Conservation (phyloP, 495 filamentous ascomycete genomes). For the Neurospora sp. region DNA sequence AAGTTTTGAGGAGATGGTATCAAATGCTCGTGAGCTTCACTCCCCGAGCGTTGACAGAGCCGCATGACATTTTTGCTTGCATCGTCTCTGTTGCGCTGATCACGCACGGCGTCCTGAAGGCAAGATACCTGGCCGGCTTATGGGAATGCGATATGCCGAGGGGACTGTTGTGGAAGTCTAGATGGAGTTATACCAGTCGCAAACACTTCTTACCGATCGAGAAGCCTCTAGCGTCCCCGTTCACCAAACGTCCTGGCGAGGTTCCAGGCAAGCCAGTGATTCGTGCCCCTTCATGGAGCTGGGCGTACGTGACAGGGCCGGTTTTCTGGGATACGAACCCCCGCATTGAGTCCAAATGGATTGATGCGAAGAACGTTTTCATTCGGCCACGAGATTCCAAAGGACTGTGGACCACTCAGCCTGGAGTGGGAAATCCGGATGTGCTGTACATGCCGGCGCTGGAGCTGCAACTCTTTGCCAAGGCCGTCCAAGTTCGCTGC, state of each 20-base stretch:
- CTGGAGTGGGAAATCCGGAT: background rate
- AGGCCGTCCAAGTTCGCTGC: background rate
- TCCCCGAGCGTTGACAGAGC: background rate
- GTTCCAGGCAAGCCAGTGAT: background rate
- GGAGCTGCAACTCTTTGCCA: background rate
- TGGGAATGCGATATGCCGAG: constrained; percentile 1
- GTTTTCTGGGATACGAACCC: background rate
- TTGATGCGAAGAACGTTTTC: background rate
- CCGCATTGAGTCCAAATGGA: background rate
- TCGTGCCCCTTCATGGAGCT: constrained; percentile 2
- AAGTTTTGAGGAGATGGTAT: constrained; percentile 1
- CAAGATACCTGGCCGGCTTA: background rate
- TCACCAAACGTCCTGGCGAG: background rate
- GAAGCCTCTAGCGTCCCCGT: background rate
- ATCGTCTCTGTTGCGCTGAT: background rate
- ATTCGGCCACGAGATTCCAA: background rate
- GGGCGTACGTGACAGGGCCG: background rate
- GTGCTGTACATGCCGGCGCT: background rate
- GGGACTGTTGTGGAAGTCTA: background rate
- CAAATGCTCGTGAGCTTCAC: background rate
- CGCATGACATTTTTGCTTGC: background rate
- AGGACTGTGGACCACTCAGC: background rate
- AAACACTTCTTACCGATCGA: background rate
- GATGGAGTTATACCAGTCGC: background rate
- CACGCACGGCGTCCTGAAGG: background rate